Evolutionary conservation across 225 moss, liverwort and hornwort genomes (phyloP).

Genomic region (Polytrichum formosum): DNA sequence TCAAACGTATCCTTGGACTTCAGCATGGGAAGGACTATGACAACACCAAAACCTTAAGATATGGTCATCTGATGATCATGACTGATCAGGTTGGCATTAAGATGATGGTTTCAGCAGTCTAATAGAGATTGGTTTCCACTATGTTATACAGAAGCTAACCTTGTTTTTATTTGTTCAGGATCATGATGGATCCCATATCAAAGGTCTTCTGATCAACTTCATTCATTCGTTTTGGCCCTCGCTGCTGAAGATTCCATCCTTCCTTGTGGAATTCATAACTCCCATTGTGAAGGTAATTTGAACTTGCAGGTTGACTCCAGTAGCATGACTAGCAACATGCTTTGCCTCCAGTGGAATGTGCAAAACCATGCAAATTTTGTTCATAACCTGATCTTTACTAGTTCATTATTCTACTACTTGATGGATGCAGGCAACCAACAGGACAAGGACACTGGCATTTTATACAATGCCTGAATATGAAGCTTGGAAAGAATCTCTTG

Average conservation of each 20-base stretch:
- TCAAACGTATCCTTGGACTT: slow-evolving; percentile 91
- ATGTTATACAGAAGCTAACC: neutral
- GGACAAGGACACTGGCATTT: slow-evolving; percentile 63
- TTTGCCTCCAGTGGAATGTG: too few species aligned
- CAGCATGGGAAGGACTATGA: slow-evolving; percentile 97
- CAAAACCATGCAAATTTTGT: too few species aligned
- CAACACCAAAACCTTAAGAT: slow-evolving; percentile 73
- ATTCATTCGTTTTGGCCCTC: slow-evolving; percentile 99
- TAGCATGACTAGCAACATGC: too few species aligned
- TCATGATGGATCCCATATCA: slow-evolving; percentile 98
- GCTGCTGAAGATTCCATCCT: slow-evolving; percentile 71
- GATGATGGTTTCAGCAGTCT: too few species aligned
- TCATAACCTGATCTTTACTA: too few species aligned
- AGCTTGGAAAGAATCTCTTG: slow-evolving; percentile 72
- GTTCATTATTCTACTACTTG: too few species aligned
- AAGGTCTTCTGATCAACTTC: slow-evolving; percentile 91
- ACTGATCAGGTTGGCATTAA: slow-evolving; percentile 74
- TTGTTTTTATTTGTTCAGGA: slow-evolving; percentile 44
- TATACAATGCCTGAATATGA: slow-evolving; percentile 99
- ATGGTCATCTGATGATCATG: slow-evolving; percentile 99
- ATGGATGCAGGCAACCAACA: slow-evolving; percentile 63
- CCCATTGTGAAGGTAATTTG: slow-evolving; percentile 87
- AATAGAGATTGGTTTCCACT: too few species aligned
- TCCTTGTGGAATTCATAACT: slow-evolving; percentile 92
- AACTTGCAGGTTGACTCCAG: neutral